Percentiles rank a stretch among this genome's conserved stretches.
phyloP scores from a whole-genome alignment of 192 early-diverging fungal genomes.

The Pilaira anomala region DNA sequence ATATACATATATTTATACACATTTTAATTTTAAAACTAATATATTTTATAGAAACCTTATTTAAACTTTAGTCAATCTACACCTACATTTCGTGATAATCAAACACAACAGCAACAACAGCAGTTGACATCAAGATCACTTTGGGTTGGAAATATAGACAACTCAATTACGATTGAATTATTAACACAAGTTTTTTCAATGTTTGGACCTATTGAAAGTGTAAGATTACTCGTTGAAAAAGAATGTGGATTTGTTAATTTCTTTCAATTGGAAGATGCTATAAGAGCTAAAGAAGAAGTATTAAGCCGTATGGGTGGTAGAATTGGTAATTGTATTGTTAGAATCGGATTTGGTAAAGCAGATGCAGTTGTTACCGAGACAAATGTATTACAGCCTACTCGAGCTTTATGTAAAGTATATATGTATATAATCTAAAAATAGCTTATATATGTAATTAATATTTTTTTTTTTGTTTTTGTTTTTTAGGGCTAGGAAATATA shows the following conservation, averaged over 20 bases:
- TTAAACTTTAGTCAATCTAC: conserved; percentile 28
- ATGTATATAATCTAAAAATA: background rate
- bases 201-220: conserved; percentile 88
- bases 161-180: conserved; percentile 71
- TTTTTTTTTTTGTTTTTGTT: too few relatives aligned
- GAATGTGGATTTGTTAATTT: conserved; percentile 97
- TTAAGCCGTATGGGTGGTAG: conserved; percentile 65
- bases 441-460: background rate
- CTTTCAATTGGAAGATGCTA: conserved; percentile 79
- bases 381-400: conserved; percentile 67
- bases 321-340: conserved; percentile 74
- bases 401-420: conserved; percentile 74
- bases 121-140: conserved; percentile 80
- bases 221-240: conserved; percentile 87
- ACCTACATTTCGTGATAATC: conserved; percentile 19
- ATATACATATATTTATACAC: conserved; percentile 5
- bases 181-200: conserved; percentile 77
- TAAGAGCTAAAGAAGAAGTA: conserved; percentile 81
- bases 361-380: conserved; percentile 42
- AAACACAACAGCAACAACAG: conserved; percentile 1
- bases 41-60: conserved; percentile 3
- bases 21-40: background rate
- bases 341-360: conserved; percentile 83
- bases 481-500: conserved; percentile 88
- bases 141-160: conserved; percentile 93